Evolutionary conservation across 352 stramenopile genomes (phyloP), one percentile per base, ranked within the genome.

Genomic region (Elongisporangium prolatum): DNA sequence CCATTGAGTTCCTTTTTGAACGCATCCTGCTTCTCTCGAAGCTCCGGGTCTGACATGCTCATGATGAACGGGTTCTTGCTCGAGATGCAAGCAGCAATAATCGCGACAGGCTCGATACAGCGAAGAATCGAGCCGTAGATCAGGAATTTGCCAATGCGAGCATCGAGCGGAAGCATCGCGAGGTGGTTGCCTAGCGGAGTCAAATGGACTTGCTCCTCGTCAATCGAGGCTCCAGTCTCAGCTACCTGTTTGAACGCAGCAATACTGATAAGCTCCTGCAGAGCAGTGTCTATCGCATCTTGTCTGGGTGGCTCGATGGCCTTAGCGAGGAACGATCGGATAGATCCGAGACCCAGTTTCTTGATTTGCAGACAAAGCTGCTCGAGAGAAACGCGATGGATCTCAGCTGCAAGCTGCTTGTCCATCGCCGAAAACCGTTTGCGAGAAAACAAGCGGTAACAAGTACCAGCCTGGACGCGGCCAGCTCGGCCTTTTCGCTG

Each of bases 111-210:
- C n/a, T 89, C 72, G 34, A 95, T 69, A 51, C 87, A 96, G 21
- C 86, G 84, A 34, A 96, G 51, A 49, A 96, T 93, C 13, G 83
- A 91, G n/a, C 87, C 87, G 50, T 88, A 96, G 38, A 96, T 77
- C 2, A 95, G 56, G 57, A 96, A 89, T 57, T 96, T 96, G 61
- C 82, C 87, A 28, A 96, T 89, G 17, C 86, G 87, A 18, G 87
- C 87, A 54, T 96, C 86, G 38, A 96, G 64, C 13, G 87, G 86
- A 21, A 95, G 67, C 79, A 89, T 91, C 4, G 79, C 82, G 58
- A 94, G 68, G 59, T 92, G 80, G 17, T 82, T 82, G 3, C 97
- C 97, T 0, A 99, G 74, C 14, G 96, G 90, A 48, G 97, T 99
- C 25, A 99, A 67, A 17, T 57, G 54, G 16, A 91, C 78, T 48